These are phyloP conservation scores for Picea glauca DNA, from an alignment of 75 land plant species.

Conservation along the genomic window DNA sequence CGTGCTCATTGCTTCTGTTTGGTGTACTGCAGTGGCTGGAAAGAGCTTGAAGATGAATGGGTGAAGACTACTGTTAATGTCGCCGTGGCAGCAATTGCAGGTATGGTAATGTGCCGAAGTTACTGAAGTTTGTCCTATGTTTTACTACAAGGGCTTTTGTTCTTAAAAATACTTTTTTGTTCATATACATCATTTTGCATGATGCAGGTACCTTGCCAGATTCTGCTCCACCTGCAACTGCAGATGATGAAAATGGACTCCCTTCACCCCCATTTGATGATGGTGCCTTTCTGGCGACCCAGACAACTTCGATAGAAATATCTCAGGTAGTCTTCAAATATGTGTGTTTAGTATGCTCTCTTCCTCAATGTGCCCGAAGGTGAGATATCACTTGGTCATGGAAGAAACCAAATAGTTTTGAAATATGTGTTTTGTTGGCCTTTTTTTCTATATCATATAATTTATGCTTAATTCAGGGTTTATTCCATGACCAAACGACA, in stretches of 20 bases:
- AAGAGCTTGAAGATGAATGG: constrained; percentile 77
- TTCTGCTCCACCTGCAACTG: constrained; percentile 34
- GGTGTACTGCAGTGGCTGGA: constrained; percentile 66
- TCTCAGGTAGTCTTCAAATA: constrained; percentile 35
- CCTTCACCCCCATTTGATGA: constrained; percentile 86
- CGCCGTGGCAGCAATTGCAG: constrained; percentile 46
- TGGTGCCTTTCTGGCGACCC: constrained; percentile 53
- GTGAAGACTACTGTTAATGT: constrained; percentile 44
- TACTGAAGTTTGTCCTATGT: background rate
- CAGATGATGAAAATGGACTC: constrained; percentile 62
- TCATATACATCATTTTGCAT: background rate
- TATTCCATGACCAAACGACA: no score
- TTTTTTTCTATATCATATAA: background rate
- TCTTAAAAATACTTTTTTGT: background rate
- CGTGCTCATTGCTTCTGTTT: background rate
- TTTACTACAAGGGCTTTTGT: background rate
- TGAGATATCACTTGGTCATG: no score
- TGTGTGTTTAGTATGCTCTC: no score
- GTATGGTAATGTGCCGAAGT: constrained; percentile 5
- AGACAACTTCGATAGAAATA: constrained; percentile 45
- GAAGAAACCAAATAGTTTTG: no score
- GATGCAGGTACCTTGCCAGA: constrained; percentile 39
- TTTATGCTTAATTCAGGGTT: no score
- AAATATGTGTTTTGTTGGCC: background rate
- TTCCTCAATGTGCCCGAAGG: no score